phyloP scores from a whole-genome alignment of 2,329 filamentous ascomycete genomes.

The Alternaria gansuensis region DNA sequence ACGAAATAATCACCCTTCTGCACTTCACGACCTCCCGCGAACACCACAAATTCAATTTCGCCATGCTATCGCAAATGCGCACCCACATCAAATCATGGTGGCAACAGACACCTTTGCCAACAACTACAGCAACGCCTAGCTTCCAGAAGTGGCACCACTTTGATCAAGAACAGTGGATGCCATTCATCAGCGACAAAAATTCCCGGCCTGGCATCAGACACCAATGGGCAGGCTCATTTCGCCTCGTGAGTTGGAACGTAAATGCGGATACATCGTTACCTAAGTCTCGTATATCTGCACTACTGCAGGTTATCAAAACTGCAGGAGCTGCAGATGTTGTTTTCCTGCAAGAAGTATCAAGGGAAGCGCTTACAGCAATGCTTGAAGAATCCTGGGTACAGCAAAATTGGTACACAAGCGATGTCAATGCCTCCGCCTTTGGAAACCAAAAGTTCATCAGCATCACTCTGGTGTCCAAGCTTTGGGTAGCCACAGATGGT shows the following conservation, averaged over 20 bases:
- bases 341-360: constrained; percentile 17
- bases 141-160: constrained; percentile 14
- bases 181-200: not conserved
- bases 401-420: constrained; percentile 14
- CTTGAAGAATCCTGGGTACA: constrained; percentile 8
- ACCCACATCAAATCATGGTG: constrained; percentile 12
- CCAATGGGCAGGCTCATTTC: constrained; percentile 12
- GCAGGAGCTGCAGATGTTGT: constrained; percentile 1
- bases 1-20: not conserved
- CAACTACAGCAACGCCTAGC: constrained; percentile 3
- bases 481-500: not conserved
- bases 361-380: not conserved
- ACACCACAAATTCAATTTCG: not conserved
- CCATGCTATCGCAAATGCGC: constrained; percentile 15
- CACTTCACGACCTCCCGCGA: not conserved
- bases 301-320: constrained; percentile 1
- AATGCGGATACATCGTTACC: constrained; percentile 3
- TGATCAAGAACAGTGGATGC: constrained; percentile 1
- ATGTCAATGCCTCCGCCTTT: not conserved
- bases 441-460: constrained; percentile 10
- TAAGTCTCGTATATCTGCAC: constrained; percentile 10
- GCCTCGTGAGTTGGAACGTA: constrained; percentile 15
- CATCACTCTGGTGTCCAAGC: constrained; percentile 4
- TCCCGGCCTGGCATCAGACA: not conserved
- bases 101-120: constrained; percentile 14